Percentiles rank a stretch among this genome's conserved stretches.
Conservation (phyloP, 306 rosid species). For the Castanopsis chinensis region DNA sequence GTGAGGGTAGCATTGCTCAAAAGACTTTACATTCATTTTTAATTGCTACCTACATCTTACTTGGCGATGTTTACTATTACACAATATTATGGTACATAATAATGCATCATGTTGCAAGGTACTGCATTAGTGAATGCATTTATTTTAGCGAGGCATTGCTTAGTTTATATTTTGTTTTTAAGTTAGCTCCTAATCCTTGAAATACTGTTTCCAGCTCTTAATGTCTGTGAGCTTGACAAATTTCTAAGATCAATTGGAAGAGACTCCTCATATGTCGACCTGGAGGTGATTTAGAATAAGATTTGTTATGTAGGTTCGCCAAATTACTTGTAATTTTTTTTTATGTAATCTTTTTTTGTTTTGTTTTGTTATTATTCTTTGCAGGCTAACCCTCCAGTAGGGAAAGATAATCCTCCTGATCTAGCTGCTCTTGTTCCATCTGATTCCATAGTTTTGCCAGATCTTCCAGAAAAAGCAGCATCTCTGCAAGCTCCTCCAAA, state of each 20-base stretch:
- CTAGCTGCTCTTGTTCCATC: conserved; percentile 81
- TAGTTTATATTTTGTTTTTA: not conserved
- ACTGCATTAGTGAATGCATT: not conserved
- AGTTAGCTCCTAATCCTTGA: conserved; percentile 1
- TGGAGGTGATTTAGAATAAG: conserved; percentile 64
- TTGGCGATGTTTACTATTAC: not conserved
- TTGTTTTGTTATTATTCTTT: conserved; percentile 3
- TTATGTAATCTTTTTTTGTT: conserved; percentile 7
- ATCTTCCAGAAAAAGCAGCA: conserved; percentile 51
- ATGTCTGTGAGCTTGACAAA: conserved; percentile 58
- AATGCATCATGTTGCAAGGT: not conserved
- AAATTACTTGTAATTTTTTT: conserved; percentile 3
- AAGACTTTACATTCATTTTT: not conserved
- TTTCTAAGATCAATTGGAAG: conserved; percentile 80
- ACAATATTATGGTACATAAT: not conserved
- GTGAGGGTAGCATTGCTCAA: conserved; percentile 4
- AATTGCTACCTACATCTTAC: not conserved
- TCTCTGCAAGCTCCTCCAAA: conserved; percentile 39
- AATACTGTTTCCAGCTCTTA: conserved; percentile 56
- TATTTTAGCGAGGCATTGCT: not conserved
- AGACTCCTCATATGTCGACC: conserved; percentile 75
- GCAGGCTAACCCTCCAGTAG: conserved; percentile 84
- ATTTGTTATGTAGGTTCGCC: not conserved
- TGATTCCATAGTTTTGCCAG: conserved; percentile 43
- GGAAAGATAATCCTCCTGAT: conserved; percentile 97